Evolutionary conservation across 768 basidiomycete species (phyloP).

Genomic region (Termitomyces eurrhizus): DNA sequence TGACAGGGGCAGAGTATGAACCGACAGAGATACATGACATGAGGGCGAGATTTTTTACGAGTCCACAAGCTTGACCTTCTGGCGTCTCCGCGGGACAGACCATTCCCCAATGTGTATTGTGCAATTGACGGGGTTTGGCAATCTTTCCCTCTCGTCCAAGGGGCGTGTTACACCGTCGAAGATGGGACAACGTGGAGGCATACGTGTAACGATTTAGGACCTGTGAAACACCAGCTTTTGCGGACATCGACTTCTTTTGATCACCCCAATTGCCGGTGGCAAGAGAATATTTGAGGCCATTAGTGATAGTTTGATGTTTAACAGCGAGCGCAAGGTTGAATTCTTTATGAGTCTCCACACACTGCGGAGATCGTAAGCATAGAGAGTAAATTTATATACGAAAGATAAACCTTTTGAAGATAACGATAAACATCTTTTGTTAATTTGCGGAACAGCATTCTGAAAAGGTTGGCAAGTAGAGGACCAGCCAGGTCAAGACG

Average conservation of each 20-base stretch:
- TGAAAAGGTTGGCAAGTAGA: slow-evolving; percentile 92
- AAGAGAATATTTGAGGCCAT: slow-evolving; percentile 95
- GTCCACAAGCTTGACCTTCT: slow-evolving; percentile 98
- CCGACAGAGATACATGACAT: slow-evolving; percentile 99
- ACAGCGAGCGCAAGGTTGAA: slow-evolving; percentile 91
- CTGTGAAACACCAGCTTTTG: slow-evolving; percentile 98
- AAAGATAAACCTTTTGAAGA: slow-evolving; percentile 77
- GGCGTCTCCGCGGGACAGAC: slow-evolving; percentile 99
- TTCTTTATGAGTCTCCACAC: slow-evolving; percentile 93
- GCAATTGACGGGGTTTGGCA: slow-evolving; percentile 97
- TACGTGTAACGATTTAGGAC: slow-evolving; percentile 98
- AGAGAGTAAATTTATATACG: slow-evolving; percentile 5
- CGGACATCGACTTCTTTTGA: slow-evolving; percentile 97
- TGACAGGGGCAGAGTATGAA: slow-evolving; percentile 91
- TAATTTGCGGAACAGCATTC: slow-evolving; percentile 95
- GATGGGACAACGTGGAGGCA: slow-evolving; percentile 95
- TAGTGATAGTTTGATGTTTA: slow-evolving; percentile 95
- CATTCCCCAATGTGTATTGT: slow-evolving; percentile 99
- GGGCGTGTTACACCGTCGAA: slow-evolving; percentile 97
- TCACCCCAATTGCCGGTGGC: slow-evolving; percentile 99
- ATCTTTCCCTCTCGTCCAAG: slow-evolving; percentile 98
- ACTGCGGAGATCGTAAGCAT: slow-evolving; percentile 44
- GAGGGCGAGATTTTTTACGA: slow-evolving; percentile 96
- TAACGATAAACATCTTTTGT: slow-evolving; percentile 97
- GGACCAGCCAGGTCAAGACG: slow-evolving; percentile 95